phyloP scores from a whole-genome alignment of 805 yeast species.

The Candida adriatica region DNA sequence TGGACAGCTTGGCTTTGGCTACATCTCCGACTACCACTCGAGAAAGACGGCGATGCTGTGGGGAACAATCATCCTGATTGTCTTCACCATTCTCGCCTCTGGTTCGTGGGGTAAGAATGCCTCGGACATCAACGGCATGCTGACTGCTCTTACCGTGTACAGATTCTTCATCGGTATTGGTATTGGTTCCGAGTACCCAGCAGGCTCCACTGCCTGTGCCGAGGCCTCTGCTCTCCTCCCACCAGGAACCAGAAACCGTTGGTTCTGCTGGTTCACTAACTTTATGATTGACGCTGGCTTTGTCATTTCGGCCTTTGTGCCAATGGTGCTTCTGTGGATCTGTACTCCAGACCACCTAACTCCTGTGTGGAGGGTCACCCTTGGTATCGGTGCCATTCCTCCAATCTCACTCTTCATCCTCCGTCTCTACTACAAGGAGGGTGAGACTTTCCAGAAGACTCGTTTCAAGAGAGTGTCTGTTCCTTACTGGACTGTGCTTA shows the following conservation, averaged over 20 bases:
- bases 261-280: slow-evolving; percentile 85
- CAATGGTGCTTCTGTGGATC: slow-evolving; percentile 81
- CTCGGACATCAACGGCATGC: slow-evolving; percentile 54
- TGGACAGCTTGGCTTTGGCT: slow-evolving; percentile 80
- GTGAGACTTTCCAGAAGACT: slow-evolving; percentile 61
- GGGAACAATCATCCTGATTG: slow-evolving; percentile 67
- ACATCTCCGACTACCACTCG: slow-evolving; percentile 69
- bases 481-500: slow-evolving; percentile 65
- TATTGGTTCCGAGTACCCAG: slow-evolving; percentile 93
- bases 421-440: slow-evolving; percentile 71
- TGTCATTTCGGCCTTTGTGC: slow-evolving; percentile 77
- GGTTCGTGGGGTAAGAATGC: slow-evolving; percentile 73
- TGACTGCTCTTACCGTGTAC: slow-evolving; percentile 76
- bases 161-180: slow-evolving; percentile 87
- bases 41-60: slow-evolving; percentile 79
- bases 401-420: slow-evolving; percentile 73
- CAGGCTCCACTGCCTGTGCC: slow-evolving; percentile 89
- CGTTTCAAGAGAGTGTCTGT: slow-evolving; percentile 55
- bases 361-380: slow-evolving; percentile 86
- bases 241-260: slow-evolving; percentile 81
- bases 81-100: slow-evolving; percentile 73
- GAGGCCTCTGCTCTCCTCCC: slow-evolving; percentile 79
- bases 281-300: slow-evolving; percentile 84
- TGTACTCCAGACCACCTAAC: slow-evolving; percentile 62
- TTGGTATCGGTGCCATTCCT: slow-evolving; percentile 87